Base-by-base conservation (phyloP, 768 basidiomycete genomes). In the Russula griseocarnosa region DNA sequence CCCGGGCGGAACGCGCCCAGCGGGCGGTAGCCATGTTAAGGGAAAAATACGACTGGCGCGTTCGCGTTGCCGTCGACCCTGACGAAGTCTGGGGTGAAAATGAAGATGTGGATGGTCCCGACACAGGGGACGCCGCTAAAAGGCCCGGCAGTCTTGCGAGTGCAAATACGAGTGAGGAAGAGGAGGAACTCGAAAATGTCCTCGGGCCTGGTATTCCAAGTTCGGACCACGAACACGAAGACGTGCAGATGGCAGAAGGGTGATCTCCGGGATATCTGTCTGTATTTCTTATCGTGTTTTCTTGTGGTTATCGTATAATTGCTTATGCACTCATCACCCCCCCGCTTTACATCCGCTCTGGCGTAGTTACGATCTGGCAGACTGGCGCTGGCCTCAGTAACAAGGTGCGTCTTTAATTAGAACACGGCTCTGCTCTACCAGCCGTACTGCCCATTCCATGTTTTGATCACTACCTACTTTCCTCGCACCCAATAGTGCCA, bases 41-140 rank as follows among this genome's bases (percentile, higher is more conserved):
- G 62, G 91, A 93, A 61, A 87, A 84, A 73, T 92, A 86, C 71
- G 89, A 92, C 53, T 91, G 90, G 87, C 86, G 86, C 72, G 83
- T 85, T 67, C 79, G 91, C n/a, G 87, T 92, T 24, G 85, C 83
- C 65, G 89, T 91, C 14, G 86, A 87, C 69, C 83, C 84, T 16
- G 89, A 88, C 66, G 89, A 91, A 72, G 88, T 87, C 3, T 65
- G 64, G 64, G 60, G 24, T 20, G 88, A 90, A 68, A 90, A 90
- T 66, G 74, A 88, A 42, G 84, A 83, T 22, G 88, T 86, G 86
- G 86, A 86, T 6, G 57, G n/a, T 24, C 61, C 44, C 54, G 42
- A 22, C 24, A 18, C 32, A 26, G 55, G 59, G 86, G 85, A 86
- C 70, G 86, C 90, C 16, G 83, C 84, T n/a, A 88, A 87, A 67